Evolutionary conservation across 148 eudicot genomes (phyloP), one percentile per base, ranked within the genome.

Genomic region (Rhododendron williamsianum): DNA sequence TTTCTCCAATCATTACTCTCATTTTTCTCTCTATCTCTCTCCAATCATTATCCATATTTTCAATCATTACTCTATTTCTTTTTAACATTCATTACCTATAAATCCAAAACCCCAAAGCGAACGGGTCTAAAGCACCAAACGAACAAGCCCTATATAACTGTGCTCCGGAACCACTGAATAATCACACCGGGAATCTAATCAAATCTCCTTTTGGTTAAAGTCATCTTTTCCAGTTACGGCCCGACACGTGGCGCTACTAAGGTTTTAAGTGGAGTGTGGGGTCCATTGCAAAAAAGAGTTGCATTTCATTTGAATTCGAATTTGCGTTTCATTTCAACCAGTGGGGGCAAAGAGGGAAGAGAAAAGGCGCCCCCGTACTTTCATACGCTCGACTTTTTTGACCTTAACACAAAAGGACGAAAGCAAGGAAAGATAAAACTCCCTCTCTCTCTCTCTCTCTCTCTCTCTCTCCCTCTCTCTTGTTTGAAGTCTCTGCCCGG

Each of bases 351-450:
- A 46, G 52, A 43, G 49, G 19, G 58, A n/a, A 19, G 30, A 35
- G 76, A 79, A n/a, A n/a, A 82, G 79, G 18, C 30, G 56, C 81
- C n/a, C 30, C n/a, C 41, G 30, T 41, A 27, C 80, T 73, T 86
- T 74, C 69, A 21, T 78, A 51, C 85, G 89, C 83, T 91, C 83
- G n/a, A 76, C 90, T 91, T 91, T 87, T 36, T 93, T 93, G 90
- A 91, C 91, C 86, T 82, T 51, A 85, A 83, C 88, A 78, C 77
- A 69, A 54, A 0, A 54, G 4, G 23, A 54, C 60, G 85, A 78
- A 63, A 81, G 54, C 35, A 27, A 74, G 80, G 48, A 74, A 88
- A 83, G 91, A 89, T 88, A 88, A 87, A n/a, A 65, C 6, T 89
- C 89, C 84, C 81, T 38, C 76, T 69, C 69, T 89, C 76, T 3